Conservation (phyloP, 164 flowering plant species). For the Annona cherimola region DNA sequence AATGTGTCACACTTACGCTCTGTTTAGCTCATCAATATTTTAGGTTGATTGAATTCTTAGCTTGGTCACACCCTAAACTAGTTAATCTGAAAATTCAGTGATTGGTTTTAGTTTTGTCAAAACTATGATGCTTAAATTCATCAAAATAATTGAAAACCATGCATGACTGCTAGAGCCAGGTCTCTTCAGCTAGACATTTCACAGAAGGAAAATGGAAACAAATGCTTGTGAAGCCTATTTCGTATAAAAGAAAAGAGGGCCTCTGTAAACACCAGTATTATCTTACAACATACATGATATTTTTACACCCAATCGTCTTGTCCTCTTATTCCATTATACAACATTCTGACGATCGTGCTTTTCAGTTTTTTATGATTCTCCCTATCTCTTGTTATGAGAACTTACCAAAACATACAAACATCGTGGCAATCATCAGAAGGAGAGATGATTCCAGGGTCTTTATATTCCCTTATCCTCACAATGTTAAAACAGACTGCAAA, state of each 20-base stretch:
- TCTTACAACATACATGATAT: neutral
- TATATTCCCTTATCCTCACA: neutral
- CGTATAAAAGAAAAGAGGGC: neutral
- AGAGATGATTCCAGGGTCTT: no score
- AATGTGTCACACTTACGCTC: no score
- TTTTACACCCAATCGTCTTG: neutral
- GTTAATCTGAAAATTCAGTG: no score
- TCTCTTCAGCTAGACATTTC: neutral
- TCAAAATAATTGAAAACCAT: no score
- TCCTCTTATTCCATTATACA: neutral
- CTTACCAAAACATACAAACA: neutral
- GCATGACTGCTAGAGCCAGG: no score
- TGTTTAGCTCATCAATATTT: no score
- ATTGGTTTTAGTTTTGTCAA: no score
- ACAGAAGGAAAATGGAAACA: neutral
- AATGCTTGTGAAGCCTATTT: neutral
- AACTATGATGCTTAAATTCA: no score
- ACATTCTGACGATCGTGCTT: neutral
- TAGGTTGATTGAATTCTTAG: no score
- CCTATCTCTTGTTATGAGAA: neutral
- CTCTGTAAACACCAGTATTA: neutral
- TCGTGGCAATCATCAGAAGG: neutral
- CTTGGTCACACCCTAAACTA: no score
- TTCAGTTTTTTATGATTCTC: neutral
- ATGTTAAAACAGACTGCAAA: slow-evolving; percentile 11